Evolutionary conservation across 2,329 filamentous ascomycete species (phyloP).

Genomic region (Fusarium oxysporum): DNA sequence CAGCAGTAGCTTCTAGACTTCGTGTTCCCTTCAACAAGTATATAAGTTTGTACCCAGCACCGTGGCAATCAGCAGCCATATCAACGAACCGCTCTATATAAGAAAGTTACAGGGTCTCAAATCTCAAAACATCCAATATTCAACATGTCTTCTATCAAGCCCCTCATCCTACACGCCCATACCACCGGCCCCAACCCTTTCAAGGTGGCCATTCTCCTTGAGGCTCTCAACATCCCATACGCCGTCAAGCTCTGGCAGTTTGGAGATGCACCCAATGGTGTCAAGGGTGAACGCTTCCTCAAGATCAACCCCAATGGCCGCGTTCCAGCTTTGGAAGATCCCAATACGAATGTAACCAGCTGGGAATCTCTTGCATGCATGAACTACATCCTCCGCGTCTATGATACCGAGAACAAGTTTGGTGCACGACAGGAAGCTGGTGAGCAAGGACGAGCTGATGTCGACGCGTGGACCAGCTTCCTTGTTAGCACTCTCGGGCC

Average conservation of each 20-base stretch:
- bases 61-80: too few relatives aligned
- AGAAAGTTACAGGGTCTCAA: neutral
- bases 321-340: conserved; percentile 47
- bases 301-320: conserved; percentile 50
- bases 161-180: conserved; percentile 15
- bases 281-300: conserved; percentile 44
- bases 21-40: neutral
- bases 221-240: conserved; percentile 48
- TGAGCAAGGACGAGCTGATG: conserved; percentile 13
- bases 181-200: conserved; percentile 34
- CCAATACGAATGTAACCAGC: conserved; percentile 48
- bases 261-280: conserved; percentile 19
- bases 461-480: conserved; percentile 26
- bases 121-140: neutral
- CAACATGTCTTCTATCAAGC: conserved; percentile 13
- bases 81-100: too few relatives aligned
- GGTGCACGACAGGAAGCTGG: conserved; percentile 4
- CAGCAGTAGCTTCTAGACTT: neutral
- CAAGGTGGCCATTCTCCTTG: conserved; percentile 46
- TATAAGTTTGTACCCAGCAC: neutral
- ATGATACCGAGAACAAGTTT: conserved; percentile 32
- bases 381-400: conserved; percentile 36
- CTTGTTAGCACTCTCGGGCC: conserved; percentile 11
- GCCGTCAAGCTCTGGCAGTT: conserved; percentile 34
- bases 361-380: conserved; percentile 42